Evolutionary conservation across 169 alveolate genomes (phyloP).

Genomic region (Amoebophrya sp.): DNA sequence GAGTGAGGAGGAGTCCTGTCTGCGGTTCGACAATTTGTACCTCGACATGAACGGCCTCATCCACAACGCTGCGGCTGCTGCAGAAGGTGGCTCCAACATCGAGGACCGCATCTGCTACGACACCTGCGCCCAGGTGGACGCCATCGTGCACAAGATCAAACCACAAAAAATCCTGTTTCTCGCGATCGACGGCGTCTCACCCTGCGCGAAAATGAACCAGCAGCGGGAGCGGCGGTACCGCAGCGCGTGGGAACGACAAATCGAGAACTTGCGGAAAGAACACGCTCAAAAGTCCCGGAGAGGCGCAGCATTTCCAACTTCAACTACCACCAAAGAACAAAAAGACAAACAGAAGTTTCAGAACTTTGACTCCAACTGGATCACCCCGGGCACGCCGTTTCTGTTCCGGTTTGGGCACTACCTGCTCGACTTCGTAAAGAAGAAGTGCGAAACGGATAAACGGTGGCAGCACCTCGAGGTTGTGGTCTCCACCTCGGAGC

Average conservation of each 20-base stretch:
- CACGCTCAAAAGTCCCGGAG: too few relatives aligned
- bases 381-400: conserved; percentile 98
- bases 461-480: conserved; percentile 79
- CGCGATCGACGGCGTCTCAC: conserved; percentile 91
- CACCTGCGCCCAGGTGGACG: neutral
- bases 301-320: neutral
- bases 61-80: conserved; percentile 43
- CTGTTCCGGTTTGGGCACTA: conserved; percentile 69
- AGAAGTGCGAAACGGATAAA: conserved; percentile 64
- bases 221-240: conserved; percentile 49
- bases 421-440: conserved; percentile 62
- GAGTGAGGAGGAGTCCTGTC: conserved; percentile 27
- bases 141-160: conserved; percentile 67
- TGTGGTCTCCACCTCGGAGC: conserved; percentile 77
- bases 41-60: conserved; percentile 97
- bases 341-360: conserved; percentile 16
- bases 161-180: conserved; percentile 76
- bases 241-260: conserved; percentile 28
- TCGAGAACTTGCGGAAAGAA: too few relatives aligned
- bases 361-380: conserved; percentile 89
- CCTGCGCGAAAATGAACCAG: conserved; percentile 97
- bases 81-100: neutral
- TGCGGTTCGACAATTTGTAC: conserved; percentile 78
- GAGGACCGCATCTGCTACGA: neutral
- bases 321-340: conserved; percentile 1